phyloP scores from a whole-genome alignment of 2,329 filamentous ascomycete species.

The Stenocarpella maydis region DNA sequence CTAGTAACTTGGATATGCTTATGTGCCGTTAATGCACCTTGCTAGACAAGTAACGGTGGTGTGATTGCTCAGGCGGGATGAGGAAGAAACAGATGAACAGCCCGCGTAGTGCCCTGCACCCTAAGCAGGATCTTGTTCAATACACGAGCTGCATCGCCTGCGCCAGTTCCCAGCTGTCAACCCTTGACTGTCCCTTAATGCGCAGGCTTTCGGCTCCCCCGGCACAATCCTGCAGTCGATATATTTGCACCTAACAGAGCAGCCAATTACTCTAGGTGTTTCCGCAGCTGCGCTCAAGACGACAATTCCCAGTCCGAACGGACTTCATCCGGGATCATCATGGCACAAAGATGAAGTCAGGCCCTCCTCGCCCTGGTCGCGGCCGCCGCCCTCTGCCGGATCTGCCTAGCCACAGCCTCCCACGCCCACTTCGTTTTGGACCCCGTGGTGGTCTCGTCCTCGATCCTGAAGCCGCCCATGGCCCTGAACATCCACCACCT shows the following conservation, averaged over 20 bases:
- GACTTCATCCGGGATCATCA: background rate
- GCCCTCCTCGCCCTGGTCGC: background rate
- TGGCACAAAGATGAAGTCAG: background rate
- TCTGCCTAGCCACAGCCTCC: conserved; percentile 31
- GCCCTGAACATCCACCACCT: conserved; percentile 50
- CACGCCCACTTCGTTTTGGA: conserved; percentile 43
- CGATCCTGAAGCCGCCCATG: conserved; percentile 47
- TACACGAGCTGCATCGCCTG: too few relatives aligned
- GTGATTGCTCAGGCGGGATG: too few relatives aligned
- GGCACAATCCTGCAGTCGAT: background rate
- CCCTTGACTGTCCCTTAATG: accelerated
- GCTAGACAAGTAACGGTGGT: too few relatives aligned
- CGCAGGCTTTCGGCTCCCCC: background rate
- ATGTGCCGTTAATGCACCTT: too few relatives aligned
- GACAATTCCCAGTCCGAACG: too few relatives aligned
- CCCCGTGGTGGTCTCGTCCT: conserved; percentile 39
- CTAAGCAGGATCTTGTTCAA: too few relatives aligned
- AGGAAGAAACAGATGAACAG: too few relatives aligned
- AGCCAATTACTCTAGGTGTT: too few relatives aligned
- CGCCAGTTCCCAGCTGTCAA: background rate
- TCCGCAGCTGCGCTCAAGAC: background rate
- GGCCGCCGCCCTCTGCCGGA: background rate
- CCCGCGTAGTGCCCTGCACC: too few relatives aligned
- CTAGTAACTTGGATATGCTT: too few relatives aligned
- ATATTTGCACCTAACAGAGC: background rate